Conservation (phyloP, 2,329 filamentous ascomycete species). For the Graphium sp. region DNA sequence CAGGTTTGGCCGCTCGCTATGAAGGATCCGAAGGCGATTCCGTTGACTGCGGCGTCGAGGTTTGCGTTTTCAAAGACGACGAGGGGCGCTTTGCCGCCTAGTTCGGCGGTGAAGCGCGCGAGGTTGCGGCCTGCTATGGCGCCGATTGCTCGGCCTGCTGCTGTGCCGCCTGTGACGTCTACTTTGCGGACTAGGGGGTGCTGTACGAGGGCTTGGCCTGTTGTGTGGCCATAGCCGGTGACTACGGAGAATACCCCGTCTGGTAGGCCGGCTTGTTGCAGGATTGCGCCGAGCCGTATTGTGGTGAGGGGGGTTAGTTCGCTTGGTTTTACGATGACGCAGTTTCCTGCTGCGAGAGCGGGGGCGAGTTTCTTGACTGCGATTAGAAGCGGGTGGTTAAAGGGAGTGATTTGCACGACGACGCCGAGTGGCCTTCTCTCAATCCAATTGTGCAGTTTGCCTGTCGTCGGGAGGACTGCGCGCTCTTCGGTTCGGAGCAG, state of each 20-base stretch:
- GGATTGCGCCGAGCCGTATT: constrained; percentile 39
- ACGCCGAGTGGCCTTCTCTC: constrained; percentile 40
- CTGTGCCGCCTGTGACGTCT: constrained; percentile 60
- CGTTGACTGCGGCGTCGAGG: constrained; percentile 49
- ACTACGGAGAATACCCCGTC: constrained; percentile 52
- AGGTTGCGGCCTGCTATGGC: constrained; percentile 48
- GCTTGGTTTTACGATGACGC: constrained; percentile 42
- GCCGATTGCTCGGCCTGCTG: constrained; percentile 52
- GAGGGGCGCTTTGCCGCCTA: constrained; percentile 55
- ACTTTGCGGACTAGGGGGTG: constrained; percentile 44
- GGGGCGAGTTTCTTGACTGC: constrained; percentile 44
- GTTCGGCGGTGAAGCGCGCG: constrained; percentile 53
- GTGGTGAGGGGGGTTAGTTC: constrained; percentile 46
- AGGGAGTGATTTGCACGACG: constrained; percentile 37
- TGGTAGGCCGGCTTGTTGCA: constrained; percentile 52
- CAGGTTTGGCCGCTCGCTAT: constrained; percentile 39
- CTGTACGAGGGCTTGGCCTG: constrained; percentile 33
- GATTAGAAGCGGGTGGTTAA: constrained; percentile 41
- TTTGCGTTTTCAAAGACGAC: constrained; percentile 51
- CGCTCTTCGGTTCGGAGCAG: constrained; percentile 52
- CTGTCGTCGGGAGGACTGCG: constrained; percentile 45
- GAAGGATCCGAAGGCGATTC: constrained; percentile 44
- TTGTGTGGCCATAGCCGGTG: constrained; percentile 32
- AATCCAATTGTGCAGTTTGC: constrained; percentile 39
- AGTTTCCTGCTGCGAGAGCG: constrained; percentile 41